These are phyloP conservation scores for Epichloe festucae DNA, from an alignment of 2,329 filamentous ascomycete species.

Conservation along the genomic window DNA sequence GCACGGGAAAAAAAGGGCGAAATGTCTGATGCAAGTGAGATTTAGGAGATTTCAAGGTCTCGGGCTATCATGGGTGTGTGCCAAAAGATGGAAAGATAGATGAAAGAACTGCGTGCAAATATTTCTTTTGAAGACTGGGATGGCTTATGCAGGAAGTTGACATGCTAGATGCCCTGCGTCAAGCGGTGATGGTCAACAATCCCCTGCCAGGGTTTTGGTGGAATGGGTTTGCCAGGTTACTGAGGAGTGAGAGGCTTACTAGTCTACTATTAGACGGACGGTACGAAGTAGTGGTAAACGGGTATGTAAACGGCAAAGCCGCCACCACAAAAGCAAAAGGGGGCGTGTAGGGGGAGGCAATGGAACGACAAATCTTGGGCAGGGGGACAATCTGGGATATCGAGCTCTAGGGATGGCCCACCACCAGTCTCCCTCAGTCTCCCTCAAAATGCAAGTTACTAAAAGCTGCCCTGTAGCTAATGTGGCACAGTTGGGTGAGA, in stretches of 20 bases:
- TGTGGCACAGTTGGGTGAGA: not conserved
- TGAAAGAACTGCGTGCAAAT: conserved; percentile 15
- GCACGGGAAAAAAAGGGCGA: conserved; percentile 8
- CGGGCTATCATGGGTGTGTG: conserved; percentile 13
- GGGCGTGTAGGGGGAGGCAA: not conserved
- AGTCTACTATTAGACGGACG: not conserved
- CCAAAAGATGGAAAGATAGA: conserved; percentile 12
- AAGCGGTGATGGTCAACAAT: conserved; percentile 4
- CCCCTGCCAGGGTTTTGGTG: not conserved
- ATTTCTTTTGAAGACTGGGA: conserved; percentile 22
- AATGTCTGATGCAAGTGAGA: conserved; percentile 12
- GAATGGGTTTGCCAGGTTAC: conserved; percentile 1
- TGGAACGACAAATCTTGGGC: not conserved
- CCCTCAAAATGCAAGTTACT: not conserved
- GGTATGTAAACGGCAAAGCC: conserved; percentile 1
- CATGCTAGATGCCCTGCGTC: conserved; percentile 4
- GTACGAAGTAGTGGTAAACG: not conserved
- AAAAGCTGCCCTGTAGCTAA: not conserved
- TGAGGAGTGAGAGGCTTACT: not conserved
- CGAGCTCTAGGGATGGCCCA: not conserved
- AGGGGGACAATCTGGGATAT: conserved; percentile 1
- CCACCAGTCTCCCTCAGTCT: not conserved
- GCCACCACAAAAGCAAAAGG: conserved; percentile 5
- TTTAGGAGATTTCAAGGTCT: conserved; percentile 18
- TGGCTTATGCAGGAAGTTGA: conserved; percentile 18